Conservation (phyloP, 179 eudicot genomes). For the Vitellaria paradoxa region DNA sequence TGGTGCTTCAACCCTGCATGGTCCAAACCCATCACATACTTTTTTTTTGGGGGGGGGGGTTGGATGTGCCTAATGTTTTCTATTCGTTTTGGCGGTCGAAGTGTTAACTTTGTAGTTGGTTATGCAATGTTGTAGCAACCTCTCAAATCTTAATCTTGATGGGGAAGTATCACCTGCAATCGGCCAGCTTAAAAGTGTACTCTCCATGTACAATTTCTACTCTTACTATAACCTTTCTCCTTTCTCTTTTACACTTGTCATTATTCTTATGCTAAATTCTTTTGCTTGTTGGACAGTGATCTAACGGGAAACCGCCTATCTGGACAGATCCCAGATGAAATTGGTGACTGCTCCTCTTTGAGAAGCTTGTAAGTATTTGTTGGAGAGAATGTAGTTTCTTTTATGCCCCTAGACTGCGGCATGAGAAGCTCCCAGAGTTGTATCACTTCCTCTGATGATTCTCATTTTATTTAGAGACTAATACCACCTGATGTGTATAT, state of each 20-base stretch:
- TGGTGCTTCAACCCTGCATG: too few species aligned
- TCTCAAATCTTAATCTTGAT: slow-evolving; percentile 91
- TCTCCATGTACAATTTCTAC: slow-evolving; percentile 44
- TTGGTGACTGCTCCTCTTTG: slow-evolving; percentile 82
- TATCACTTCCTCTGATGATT: neutral
- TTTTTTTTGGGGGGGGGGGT: neutral
- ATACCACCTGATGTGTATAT: too few species aligned
- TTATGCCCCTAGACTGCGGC: neutral
- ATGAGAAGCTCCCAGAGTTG: neutral
- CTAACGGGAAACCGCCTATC: slow-evolving; percentile 74
- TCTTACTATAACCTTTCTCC: neutral
- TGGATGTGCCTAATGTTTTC: neutral
- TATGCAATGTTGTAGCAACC: slow-evolving; percentile 54
- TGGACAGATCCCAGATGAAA: slow-evolving; percentile 97
- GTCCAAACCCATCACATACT: too few species aligned
- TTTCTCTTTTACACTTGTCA: too few species aligned
- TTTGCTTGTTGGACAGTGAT: slow-evolving; percentile 47
- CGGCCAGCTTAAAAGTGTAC: slow-evolving; percentile 56
- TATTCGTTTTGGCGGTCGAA: neutral
- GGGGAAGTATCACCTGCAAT: slow-evolving; percentile 93
- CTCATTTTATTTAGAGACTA: neutral
- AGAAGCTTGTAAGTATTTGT: slow-evolving; percentile 57
- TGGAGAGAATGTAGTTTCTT: neutral
- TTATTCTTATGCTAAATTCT: neutral
- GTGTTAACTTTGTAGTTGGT: slow-evolving; percentile 5